phyloP scores from a whole-genome alignment of 805 yeast species.

The Barnettozyma pratensis region DNA sequence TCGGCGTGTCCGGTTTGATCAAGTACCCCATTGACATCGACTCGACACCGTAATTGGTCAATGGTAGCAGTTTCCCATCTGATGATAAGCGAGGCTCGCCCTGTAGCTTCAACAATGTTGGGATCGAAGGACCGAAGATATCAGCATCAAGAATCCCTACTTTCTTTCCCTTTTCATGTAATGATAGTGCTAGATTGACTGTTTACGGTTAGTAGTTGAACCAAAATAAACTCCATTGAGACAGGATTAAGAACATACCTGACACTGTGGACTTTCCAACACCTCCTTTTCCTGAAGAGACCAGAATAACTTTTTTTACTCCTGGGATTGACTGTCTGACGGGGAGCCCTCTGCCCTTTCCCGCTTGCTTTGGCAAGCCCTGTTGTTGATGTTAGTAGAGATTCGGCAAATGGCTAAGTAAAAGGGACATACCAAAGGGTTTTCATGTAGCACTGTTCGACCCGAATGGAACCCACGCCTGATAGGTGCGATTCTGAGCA shows the following conservation, averaged over 20 bases:
- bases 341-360: constrained; percentile 50
- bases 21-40: constrained; percentile 90
- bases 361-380: constrained; percentile 18
- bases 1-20: constrained; percentile 57
- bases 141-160: constrained; percentile 78
- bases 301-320: constrained; percentile 63
- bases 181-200: constrained; percentile 61
- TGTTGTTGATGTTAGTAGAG: neutral
- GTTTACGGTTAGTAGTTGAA: neutral
- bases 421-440: no score
- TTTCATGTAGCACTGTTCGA: constrained; percentile 32
- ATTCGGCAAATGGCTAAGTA: no score
- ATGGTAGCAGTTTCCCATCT: constrained; percentile 56
- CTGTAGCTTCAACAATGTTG: constrained; percentile 57
- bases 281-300: constrained; percentile 74
- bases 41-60: constrained; percentile 68
- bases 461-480: neutral
- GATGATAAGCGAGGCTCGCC: constrained; percentile 62
- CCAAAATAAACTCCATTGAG: neutral
- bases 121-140: constrained; percentile 81
- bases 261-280: constrained; percentile 80
- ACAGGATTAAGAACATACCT: constrained; percentile 5
- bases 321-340: constrained; percentile 49
- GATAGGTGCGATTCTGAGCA: no score
- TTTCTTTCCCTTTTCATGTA: constrained; percentile 46